Evolutionary conservation across 495 filamentous ascomycete genomes (phyloP).

Genomic region (Cercophora sp.): DNA sequence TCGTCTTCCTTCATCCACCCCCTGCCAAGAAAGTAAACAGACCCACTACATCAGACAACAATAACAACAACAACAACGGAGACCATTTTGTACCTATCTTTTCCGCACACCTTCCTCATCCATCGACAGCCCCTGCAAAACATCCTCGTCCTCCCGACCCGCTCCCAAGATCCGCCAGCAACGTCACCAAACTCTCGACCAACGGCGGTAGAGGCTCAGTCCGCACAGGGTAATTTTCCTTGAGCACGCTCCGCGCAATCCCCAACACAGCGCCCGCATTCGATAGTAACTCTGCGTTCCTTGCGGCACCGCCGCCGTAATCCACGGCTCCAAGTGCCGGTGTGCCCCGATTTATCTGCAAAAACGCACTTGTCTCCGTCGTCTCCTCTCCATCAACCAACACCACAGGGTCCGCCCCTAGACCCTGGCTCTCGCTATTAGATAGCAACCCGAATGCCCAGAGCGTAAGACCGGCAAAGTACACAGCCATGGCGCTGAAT

Average conservation of each 20-base stretch:
- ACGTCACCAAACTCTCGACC: conserved; percentile 19
- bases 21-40: no score
- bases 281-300: conserved; percentile 6
- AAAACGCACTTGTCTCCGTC: conserved; percentile 8
- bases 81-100: no score
- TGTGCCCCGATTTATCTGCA: conserved; percentile 17
- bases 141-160: neutral
- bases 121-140: neutral
- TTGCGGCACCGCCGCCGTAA: neutral
- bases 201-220: conserved; percentile 22
- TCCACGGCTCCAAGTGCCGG: conserved; percentile 10
- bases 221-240: conserved; percentile 19
- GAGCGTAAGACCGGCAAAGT: conserved; percentile 53
- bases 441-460: conserved; percentile 48
- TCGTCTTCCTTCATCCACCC: no score
- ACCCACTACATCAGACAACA: no score
- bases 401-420: neutral
- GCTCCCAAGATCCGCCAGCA: conserved; percentile 20
- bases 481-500: conserved; percentile 53
- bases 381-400: conserved; percentile 19
- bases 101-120: no score
- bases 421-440: neutral
- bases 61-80: no score
- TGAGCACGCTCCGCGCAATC: conserved; percentile 11
- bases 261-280: conserved; percentile 10